A percentile compares a stretch with the other conserved stretches of the same genome.
Conservation (phyloP, 192 early-diverging fungal species). For the Podila verticillata region DNA sequence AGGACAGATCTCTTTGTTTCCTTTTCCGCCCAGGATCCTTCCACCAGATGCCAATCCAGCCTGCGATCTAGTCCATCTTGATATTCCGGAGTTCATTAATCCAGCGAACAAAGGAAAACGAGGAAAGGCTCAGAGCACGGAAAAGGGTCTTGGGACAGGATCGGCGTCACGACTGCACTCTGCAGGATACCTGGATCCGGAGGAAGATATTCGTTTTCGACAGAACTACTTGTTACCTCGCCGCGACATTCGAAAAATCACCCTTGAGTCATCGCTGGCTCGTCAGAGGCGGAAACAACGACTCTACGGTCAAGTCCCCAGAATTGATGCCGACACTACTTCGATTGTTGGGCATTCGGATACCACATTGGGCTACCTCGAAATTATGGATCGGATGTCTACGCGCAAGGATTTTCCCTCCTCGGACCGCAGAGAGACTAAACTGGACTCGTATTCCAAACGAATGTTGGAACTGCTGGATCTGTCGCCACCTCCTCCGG, state of each 20-base stretch:
- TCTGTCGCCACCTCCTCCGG: not conserved
- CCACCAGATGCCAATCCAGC: constrained; percentile 59
- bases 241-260: constrained; percentile 5
- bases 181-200: constrained; percentile 8
- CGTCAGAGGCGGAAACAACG: not conserved
- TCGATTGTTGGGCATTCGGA: constrained; percentile 21
- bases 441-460: constrained; percentile 14
- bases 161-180: not conserved
- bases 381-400: constrained; percentile 7
- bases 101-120: constrained; percentile 29
- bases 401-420: constrained; percentile 7
- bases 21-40: constrained; percentile 54
- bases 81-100: constrained; percentile 57
- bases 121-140: constrained; percentile 27
- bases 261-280: not conserved
- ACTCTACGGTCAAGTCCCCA: not conserved
- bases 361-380: constrained; percentile 18
- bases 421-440: not conserved
- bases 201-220: constrained; percentile 20
- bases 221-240: constrained; percentile 10
- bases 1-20: constrained; percentile 61
- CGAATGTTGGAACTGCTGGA: constrained; percentile 23
- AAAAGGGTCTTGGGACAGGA: not conserved
- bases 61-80: constrained; percentile 57
- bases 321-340: constrained; percentile 2